Conservation (phyloP, 176 grass and related monocot genomes). For the Oryza coarctata region DNA sequence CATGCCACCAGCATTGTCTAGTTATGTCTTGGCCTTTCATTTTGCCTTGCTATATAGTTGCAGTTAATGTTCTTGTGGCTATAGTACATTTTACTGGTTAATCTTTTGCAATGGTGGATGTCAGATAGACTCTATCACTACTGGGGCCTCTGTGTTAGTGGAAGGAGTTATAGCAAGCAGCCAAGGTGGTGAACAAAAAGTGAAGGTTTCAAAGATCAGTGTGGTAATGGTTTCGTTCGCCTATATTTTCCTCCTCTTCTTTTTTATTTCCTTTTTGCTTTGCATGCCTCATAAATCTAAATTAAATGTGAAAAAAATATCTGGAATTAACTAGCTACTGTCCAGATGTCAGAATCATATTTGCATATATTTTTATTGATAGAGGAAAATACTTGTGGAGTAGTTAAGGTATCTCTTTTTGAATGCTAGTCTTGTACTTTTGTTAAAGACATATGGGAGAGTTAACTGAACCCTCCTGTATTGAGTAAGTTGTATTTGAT, state of each 20-base stretch:
- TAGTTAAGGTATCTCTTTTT: conserved; percentile 24
- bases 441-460: neutral
- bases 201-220: conserved; percentile 79
- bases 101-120: conserved; percentile 41
- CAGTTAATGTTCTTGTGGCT: conserved; percentile 5
- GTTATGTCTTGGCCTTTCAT: neutral
- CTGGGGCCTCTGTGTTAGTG: conserved; percentile 80
- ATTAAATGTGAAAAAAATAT: neutral
- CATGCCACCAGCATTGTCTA: neutral
- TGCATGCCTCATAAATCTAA: neutral
- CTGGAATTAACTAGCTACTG: neutral
- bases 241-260: conserved; percentile 7
- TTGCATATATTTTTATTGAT: neutral
- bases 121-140: conserved; percentile 89
- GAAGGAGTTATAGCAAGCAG: conserved; percentile 79
- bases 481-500: neutral
- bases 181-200: conserved; percentile 95
- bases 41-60: conserved; percentile 23
- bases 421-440: neutral
- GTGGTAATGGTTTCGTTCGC: conserved; percentile 56
- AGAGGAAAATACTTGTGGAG: neutral
- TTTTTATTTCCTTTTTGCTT: neutral
- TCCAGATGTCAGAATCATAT: neutral
- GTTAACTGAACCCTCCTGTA: neutral
- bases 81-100: conserved; percentile 14